A percentile compares a stretch with the other conserved stretches of the same genome.
Conservation (phyloP, 352 stramenopile genomes). For the Pythium dissimile region DNA sequence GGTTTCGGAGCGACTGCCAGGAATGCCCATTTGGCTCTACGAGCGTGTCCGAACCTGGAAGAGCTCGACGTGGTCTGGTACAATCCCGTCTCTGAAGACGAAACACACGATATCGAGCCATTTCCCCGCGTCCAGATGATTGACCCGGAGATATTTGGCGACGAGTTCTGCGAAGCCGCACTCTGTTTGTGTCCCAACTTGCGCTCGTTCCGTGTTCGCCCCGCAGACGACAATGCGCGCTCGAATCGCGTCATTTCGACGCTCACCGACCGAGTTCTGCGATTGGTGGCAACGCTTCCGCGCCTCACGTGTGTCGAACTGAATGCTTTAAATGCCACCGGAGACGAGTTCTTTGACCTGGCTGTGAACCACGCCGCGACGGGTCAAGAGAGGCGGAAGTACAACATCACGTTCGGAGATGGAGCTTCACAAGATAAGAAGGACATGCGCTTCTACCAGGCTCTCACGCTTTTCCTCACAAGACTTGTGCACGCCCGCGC, state of each 20-base stretch:
- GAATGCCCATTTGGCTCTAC: not conserved
- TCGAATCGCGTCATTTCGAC: not conserved
- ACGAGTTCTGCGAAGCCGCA: constrained; percentile 3
- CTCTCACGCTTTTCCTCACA: not conserved
- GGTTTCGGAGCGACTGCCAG: not conserved
- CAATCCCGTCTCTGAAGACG: not conserved
- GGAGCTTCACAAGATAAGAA: not conserved
- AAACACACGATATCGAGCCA: no score
- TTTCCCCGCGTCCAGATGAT: not conserved
- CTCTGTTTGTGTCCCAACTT: not conserved
- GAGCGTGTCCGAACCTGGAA: constrained; percentile 2
- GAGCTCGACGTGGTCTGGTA: not conserved
- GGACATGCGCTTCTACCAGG: not conserved
- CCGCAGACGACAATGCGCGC: no score
- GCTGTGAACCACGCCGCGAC: not conserved
- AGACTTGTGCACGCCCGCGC: not conserved
- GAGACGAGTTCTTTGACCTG: not conserved
- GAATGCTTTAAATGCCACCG: not conserved
- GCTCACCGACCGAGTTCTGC: not conserved
- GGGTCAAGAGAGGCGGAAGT: not conserved
- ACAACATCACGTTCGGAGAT: not conserved
- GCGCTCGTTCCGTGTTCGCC: not conserved
- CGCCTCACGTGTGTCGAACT: not conserved
- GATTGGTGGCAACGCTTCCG: not conserved
- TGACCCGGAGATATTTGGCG: constrained; percentile 1